Evolutionary conservation across 2,329 filamentous ascomycete genomes (phyloP).

Genomic region (Aspergillus tubingensis): DNA sequence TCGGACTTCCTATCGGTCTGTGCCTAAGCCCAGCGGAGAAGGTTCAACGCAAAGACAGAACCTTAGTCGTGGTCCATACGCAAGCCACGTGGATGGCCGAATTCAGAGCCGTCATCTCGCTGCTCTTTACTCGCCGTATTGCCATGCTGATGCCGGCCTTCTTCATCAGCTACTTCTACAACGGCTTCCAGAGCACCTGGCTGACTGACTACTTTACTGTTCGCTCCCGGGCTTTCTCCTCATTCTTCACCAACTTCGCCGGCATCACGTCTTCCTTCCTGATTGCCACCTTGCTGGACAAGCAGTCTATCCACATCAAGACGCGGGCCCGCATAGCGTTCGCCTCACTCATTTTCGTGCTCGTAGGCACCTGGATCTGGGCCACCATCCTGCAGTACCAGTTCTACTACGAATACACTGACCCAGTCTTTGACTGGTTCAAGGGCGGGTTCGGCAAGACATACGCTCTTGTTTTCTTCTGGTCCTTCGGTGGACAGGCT

Average conservation of each 20-base stretch:
- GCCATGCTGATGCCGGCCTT: conserved; percentile 26
- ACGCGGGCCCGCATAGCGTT: conserved; percentile 12
- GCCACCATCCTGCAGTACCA: conserved; percentile 12
- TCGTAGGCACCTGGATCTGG: conserved; percentile 15
- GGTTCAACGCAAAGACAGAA: conserved; percentile 13
- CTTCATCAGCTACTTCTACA: conserved; percentile 36
- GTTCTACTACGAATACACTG: conserved; percentile 8
- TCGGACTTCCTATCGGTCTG: conserved; percentile 12
- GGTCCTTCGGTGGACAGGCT: conserved; percentile 12
- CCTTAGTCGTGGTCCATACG: conserved; percentile 9
- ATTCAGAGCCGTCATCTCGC: conserved; percentile 11
- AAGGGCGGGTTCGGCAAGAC: conserved; percentile 15
- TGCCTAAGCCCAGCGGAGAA: conserved; percentile 12
- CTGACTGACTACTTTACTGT: conserved; percentile 16
- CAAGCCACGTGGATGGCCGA: conserved; percentile 12
- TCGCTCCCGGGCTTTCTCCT: conserved; percentile 12
- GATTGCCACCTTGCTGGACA: conserved; percentile 12
- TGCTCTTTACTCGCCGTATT: conserved; percentile 11
- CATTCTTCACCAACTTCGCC: conserved; percentile 16
- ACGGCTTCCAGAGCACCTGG: conserved; percentile 31
- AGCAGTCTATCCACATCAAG: conserved; percentile 16
- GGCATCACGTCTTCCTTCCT: conserved; percentile 14
- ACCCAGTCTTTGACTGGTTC: conserved; percentile 15
- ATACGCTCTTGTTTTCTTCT: conserved; percentile 16
- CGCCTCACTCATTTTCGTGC: background rate